Evolutionary conservation across 768 basidiomycete species (phyloP).

Genomic region (Termitomyces sp.): DNA sequence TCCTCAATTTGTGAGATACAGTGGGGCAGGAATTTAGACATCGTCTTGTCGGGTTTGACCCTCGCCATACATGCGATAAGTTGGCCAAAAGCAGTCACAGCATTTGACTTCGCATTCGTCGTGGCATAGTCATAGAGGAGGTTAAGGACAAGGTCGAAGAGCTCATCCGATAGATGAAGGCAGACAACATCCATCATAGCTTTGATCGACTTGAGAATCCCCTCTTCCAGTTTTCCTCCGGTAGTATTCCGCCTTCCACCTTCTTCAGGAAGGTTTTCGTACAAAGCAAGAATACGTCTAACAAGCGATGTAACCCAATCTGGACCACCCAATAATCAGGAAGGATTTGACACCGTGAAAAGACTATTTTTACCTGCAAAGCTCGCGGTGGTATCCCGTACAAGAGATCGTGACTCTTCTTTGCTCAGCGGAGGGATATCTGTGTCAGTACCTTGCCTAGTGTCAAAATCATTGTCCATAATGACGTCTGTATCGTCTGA

Average conservation of each 20-base stretch:
- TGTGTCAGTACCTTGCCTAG: slow-evolving; percentile 41
- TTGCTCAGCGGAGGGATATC: slow-evolving; percentile 41
- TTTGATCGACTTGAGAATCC: slow-evolving; percentile 74
- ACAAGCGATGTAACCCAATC: slow-evolving; percentile 83
- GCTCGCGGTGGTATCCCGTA: slow-evolving; percentile 72
- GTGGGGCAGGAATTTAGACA: slow-evolving; percentile 77
- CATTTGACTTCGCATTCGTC: slow-evolving; percentile 87
- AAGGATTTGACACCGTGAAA: background rate
- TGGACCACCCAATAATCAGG: slow-evolving; percentile 22
- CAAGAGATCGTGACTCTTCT: slow-evolving; percentile 69
- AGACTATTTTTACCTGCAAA: slow-evolving; percentile 58
- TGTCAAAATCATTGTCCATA: slow-evolving; percentile 41
- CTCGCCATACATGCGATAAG: slow-evolving; percentile 82
- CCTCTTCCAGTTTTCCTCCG: slow-evolving; percentile 81
- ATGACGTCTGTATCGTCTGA: slow-evolving; percentile 56
- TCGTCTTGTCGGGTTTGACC: slow-evolving; percentile 68
- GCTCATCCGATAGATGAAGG: slow-evolving; percentile 69
- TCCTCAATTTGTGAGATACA: slow-evolving; percentile 75
- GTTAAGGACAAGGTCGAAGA: slow-evolving; percentile 84
- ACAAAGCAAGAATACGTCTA: slow-evolving; percentile 74
- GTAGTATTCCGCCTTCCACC: slow-evolving; percentile 84
- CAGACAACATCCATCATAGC: slow-evolving; percentile 79
- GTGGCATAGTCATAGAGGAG: slow-evolving; percentile 84
- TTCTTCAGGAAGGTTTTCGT: slow-evolving; percentile 93
- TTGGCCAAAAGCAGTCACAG: slow-evolving; percentile 88